Evolutionary conservation across 768 basidiomycete genomes (phyloP).

Genomic region (Cubamyces lactineus): DNA sequence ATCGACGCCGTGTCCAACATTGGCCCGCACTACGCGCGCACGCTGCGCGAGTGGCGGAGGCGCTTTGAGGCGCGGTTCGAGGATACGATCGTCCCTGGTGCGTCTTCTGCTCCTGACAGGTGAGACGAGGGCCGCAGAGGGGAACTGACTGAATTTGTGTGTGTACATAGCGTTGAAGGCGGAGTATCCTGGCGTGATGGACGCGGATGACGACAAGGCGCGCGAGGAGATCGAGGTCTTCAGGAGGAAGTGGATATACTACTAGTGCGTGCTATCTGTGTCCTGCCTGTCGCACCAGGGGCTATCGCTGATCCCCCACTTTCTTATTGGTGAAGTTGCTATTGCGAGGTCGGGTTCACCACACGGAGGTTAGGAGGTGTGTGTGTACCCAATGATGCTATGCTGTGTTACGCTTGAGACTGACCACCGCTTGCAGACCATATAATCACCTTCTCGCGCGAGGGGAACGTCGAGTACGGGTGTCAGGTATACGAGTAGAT

Average conservation of each 20-base stretch:
- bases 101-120: not conserved
- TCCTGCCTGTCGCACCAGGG: not conserved
- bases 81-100: slow-evolving; percentile 53
- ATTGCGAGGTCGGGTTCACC: slow-evolving; percentile 76
- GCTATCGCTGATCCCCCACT: too few relatives aligned
- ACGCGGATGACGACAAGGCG: slow-evolving; percentile 39
- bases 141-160: too few relatives aligned
- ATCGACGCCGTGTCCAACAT: slow-evolving; percentile 73
- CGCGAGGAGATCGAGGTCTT: slow-evolving; percentile 70
- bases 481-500: slow-evolving; percentile 41
- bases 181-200: slow-evolving; percentile 63
- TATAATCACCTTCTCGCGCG: slow-evolving; percentile 65
- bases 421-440: slow-evolving; percentile 48
- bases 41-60: slow-evolving; percentile 73
- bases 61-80: slow-evolving; percentile 65
- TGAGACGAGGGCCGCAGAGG: too few relatives aligned
- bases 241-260: slow-evolving; percentile 50
- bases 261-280: slow-evolving; percentile 43
- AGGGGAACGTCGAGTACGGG: slow-evolving; percentile 62
- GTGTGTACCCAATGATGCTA: too few relatives aligned
- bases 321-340: slow-evolving; percentile 60
- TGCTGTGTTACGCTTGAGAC: too few relatives aligned
- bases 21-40: slow-evolving; percentile 78
- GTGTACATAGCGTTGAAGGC: slow-evolving; percentile 48
- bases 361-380: slow-evolving; percentile 66